Evolutionary conservation across 2,329 filamentous ascomycete species (phyloP).

Genomic region (Exophiala oligosperma): DNA sequence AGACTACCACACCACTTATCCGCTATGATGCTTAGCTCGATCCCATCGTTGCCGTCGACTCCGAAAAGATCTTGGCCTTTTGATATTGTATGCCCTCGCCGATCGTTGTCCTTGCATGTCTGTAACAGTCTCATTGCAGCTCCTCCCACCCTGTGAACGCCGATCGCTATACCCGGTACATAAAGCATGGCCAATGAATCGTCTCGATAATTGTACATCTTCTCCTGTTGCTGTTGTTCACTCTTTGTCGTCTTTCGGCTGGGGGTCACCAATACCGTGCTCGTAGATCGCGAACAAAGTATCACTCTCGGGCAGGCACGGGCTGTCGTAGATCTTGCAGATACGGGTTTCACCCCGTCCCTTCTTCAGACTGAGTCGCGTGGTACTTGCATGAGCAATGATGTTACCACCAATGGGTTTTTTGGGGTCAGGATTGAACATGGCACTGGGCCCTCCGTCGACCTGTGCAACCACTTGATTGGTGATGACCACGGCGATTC

Average conservation of each 20-base stretch:
- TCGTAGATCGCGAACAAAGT: slow-evolving; percentile 96
- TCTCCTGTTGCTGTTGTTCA: slow-evolving; percentile 30
- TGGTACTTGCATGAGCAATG: slow-evolving; percentile 96
- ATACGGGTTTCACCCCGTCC: slow-evolving; percentile 92
- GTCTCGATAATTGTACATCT: neutral
- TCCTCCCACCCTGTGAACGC: neutral
- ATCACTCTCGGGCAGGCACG: slow-evolving; percentile 93
- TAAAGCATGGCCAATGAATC: neutral
- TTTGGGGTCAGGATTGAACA: slow-evolving; percentile 99
- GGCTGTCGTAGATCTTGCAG: slow-evolving; percentile 99
- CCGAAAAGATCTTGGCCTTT: neutral
- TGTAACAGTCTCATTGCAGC: no score
- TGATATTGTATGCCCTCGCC: neutral
- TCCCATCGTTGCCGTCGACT: neutral
- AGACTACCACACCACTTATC: neutral
- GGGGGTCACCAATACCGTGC: slow-evolving; percentile 93
- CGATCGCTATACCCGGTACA: slow-evolving; percentile 1
- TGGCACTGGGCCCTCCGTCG: slow-evolving; percentile 89
- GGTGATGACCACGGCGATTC: slow-evolving; percentile 96
- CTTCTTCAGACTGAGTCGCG: slow-evolving; percentile 91
- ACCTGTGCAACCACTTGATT: slow-evolving; percentile 99
- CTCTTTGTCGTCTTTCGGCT: slow-evolving; percentile 94
- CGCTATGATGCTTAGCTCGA: neutral
- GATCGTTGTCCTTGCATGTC: no score
- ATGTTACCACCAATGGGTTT: slow-evolving; percentile 99